Base-by-base conservation (phyloP, 2,329 filamentous ascomycete species). In the Fusarium agapanthi region DNA sequence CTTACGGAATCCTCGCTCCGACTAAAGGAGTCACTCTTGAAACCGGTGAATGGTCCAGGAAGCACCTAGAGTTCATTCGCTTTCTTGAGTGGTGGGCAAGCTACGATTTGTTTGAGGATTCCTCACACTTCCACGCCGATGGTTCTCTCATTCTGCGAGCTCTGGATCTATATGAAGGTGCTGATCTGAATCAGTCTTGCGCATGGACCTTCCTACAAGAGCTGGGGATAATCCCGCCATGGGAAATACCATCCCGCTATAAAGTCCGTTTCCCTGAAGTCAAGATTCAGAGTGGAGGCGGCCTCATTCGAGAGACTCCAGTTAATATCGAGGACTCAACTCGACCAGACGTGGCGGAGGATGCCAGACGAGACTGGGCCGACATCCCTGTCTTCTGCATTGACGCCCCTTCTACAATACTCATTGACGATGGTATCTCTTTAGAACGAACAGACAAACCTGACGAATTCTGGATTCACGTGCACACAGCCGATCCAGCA, bases 391-490 rank as follows among this genome's bases (percentile, higher is more conserved):
- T 93, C 4, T 95, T 91, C 78, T 94, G 92, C 73, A 93, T 97
- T 67, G 93, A 97, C 77, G 86, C 88, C 34, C 84, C 86, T 26
- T 82, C 81, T 40, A 92, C 94, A 0, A 84, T 87, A 34, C 90
- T 95, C 74, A 92, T 96, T 65, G 93, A 97, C 74, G 93, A 97
- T 78, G 93, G 91, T 3, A 82, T 97, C 14, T 95, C 93, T 2
- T 77, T 96, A 13, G 91, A 94, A 77, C 79, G 81, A 50, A 87
- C 91, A 3, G 81, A 84, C 8, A 83, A 80, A 24, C 69, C 85
- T 26, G 79, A 85, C 56, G 86, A 92, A 72, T 89, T 88, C 76
- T 96, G 93, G 93, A 84, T 95, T 35, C 93, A 95, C 77, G 82
- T 94, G 37, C 93, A 96, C 79, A 88, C 93, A 45, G 93, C 94